phyloP scores from a whole-genome alignment of 768 basidiomycete species.

The Paxillus rubicundulus region DNA sequence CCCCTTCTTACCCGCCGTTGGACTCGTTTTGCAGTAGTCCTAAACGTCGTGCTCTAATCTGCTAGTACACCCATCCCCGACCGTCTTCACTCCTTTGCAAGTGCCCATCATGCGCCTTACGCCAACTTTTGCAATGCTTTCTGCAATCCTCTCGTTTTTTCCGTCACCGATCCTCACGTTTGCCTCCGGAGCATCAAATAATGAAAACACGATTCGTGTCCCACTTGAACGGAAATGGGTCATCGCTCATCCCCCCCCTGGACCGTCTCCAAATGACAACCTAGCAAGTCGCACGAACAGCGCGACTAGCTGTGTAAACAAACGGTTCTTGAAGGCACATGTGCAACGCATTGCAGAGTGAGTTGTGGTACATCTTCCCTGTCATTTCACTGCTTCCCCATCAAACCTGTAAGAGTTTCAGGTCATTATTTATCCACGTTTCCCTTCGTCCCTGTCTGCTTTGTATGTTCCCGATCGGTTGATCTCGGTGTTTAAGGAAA shows the following conservation, averaged over 20 bases:
- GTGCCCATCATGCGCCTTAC: constrained; percentile 18
- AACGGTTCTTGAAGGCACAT: constrained; percentile 14
- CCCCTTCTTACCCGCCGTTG: not conserved
- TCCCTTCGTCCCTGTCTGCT: not conserved
- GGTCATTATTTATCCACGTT: not conserved
- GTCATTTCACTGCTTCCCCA: not conserved
- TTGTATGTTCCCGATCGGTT: not conserved
- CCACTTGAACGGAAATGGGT: constrained; percentile 22
- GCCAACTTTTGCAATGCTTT: constrained; percentile 9
- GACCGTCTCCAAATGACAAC: not conserved
- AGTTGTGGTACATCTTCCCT: constrained; percentile 1
- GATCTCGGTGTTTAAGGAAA: constrained; percentile 35
- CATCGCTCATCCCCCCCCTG: constrained; percentile 4
- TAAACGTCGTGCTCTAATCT: not conserved
- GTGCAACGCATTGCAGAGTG: constrained; percentile 18
- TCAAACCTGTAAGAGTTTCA: not conserved
- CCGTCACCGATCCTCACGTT: not conserved
- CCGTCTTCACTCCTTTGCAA: not conserved
- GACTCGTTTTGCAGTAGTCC: not conserved
- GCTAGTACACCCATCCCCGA: not conserved
- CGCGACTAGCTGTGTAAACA: constrained; percentile 3
- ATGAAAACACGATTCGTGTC: constrained; percentile 13
- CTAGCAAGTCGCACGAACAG: not conserved
- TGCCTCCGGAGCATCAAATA: not conserved
- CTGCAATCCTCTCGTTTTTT: constrained; percentile 18